Conservation (phyloP, 257 asterid species). For the Striga asiatica region DNA sequence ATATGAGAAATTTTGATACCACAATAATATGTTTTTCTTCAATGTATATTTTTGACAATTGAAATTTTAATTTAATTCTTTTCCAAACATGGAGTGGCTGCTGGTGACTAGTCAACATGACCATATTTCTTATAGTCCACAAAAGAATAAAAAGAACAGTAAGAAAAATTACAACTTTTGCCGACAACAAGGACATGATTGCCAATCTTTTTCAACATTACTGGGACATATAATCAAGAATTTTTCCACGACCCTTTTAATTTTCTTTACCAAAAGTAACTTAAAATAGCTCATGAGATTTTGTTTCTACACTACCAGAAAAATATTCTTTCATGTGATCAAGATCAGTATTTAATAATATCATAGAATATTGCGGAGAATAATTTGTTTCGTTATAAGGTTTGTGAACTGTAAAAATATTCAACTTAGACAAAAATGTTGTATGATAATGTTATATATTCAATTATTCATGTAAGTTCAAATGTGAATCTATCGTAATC, state of each 20-base stretch:
- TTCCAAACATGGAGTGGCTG: neutral
- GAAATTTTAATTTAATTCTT: no score
- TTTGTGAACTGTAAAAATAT: no score
- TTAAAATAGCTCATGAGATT: neutral
- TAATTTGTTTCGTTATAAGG: neutral
- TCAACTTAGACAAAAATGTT: no score
- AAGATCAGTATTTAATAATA: neutral
- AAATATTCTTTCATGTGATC: conserved; percentile 1
- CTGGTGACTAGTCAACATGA: neutral
- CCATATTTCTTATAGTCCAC: neutral
- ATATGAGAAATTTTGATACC: no score
- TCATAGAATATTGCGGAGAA: neutral
- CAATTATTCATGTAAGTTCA: no score
- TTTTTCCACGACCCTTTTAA: neutral
- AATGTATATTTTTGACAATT: no score
- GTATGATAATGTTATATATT: no score
- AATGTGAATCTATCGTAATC: no score
- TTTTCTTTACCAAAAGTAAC: neutral
- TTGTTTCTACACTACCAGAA: neutral
- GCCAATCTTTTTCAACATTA: conserved; percentile 4
- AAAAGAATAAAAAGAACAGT: neutral
- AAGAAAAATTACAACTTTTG: neutral
- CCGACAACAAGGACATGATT: conserved; percentile 23
- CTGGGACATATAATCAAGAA: conserved; percentile 11
- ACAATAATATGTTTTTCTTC: no score